A percentile compares a stretch with the other conserved stretches of the same genome.
phyloP scores from a whole-genome alignment of 306 rosid genomes.

The Alnus glutinosa region DNA sequence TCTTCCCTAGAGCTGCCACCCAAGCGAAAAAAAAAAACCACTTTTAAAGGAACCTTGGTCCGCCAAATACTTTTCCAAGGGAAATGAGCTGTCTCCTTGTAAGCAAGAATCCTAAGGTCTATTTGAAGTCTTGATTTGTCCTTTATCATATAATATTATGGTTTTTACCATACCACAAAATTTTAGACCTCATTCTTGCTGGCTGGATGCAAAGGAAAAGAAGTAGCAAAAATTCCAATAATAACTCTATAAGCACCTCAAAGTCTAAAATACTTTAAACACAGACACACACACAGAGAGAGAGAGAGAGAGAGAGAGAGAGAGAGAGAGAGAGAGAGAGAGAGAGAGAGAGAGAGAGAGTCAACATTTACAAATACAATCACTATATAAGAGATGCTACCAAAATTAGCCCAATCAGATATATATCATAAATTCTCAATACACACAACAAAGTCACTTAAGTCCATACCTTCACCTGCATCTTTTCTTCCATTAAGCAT shows the following conservation, averaged over 20 bases:
- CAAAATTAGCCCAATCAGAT: too few relatives aligned
- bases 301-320: too few relatives aligned
- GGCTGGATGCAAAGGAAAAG: neutral
- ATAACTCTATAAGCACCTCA: neutral
- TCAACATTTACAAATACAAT: neutral
- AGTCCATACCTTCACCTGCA: constrained; percentile 44
- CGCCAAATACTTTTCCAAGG: too few relatives aligned
- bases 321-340: neutral
- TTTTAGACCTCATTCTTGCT: neutral
- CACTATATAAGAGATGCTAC: neutral
- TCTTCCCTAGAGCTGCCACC: too few relatives aligned
- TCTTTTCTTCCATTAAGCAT: constrained; percentile 49
- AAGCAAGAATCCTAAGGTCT: too few relatives aligned
- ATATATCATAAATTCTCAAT: neutral
- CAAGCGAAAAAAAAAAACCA: too few relatives aligned
- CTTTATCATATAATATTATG: neutral
- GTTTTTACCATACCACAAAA: neutral
- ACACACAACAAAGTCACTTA: constrained; percentile 11
- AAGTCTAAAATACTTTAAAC: neutral
- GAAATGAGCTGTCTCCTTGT: neutral
- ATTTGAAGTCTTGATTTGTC: neutral
- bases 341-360: too few relatives aligned
- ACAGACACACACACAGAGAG: neutral
- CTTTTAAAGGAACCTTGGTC: too few relatives aligned
- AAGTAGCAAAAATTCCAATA: neutral